Evolutionary conservation across 2,329 filamentous ascomycete species (phyloP), one percentile per base, ranked within the genome.

Genomic region (Alternaria arbusti): DNA sequence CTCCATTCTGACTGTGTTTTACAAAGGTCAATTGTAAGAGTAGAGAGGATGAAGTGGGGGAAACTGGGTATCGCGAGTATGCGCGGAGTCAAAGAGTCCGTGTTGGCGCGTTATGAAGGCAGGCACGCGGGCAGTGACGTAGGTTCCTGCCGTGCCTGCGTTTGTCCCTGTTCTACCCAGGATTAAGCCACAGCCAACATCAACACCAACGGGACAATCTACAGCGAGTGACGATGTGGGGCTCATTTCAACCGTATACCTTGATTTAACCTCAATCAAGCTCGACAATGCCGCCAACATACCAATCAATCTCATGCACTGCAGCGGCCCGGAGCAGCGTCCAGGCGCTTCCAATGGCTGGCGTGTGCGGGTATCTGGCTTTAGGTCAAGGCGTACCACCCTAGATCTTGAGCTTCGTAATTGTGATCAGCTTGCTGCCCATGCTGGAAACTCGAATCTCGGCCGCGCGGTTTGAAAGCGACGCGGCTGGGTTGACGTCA

Each of bases 1-100:
- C 71, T 82, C 79, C 80, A 81, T 81, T 57, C 23, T 70, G 36
- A 36, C 28, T 62, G 45, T 36, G 22, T 20, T 17, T 55, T 57
- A 23, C 40, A 17, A 54, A 40, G 36, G 43, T 54, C 28, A 40
- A 47, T 59, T 60, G 50, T 26, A 47, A 45, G 52, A 25, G 50
- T 17, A 17, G 22, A 52, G 22, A n/a, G 23, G 20, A 36, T 55
- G 28, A 45, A 47, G 52, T 54, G 20, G 36, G 45, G 36, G 36
- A 25, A 54, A 30, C 11, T 50, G 25, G 57, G 30, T 30, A 36
- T 51, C 36, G 46, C 28, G 52, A 26, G 57, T 54, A 22, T 56
- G 60, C 50, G 54, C 54, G 44, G 43, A 52, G 20, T 55, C 36
- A 47, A 59, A 47, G 59, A 57, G 67, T 47, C 49, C 47, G 46